Base-by-base conservation (phyloP, 495 filamentous ascomycete species). In the Xylaria intraflava region DNA sequence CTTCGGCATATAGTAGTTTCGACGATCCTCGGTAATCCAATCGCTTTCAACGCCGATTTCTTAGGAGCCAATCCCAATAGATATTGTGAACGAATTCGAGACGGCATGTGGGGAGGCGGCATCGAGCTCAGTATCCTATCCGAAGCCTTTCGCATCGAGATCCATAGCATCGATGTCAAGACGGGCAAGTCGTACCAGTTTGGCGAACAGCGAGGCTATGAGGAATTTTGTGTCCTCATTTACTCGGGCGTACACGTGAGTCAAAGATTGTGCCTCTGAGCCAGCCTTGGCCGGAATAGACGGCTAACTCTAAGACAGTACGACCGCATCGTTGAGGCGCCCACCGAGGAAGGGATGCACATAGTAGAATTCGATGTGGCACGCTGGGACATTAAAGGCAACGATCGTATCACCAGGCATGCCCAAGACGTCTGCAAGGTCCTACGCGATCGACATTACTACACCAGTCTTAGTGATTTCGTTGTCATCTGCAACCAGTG, bases 91-190 rank as follows among this genome's bases (percentile, higher is more conserved):
- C 89, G 89, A 79, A 94, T 98, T 52, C 80, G 84, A 59, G 83
- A 82, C 27, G 82, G 86, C 59, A 84, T 85, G 0, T 98, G 93
- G 93, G 93, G 93, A 36, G 93, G 93, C 20, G 88, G 79, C 2
- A 96, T 97, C 54, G 93, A 98, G 63, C 76, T 98, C 6, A 80
- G 79, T 39, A 89, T 96, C 53, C 69, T 98, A 19, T 87, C 87
- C 40, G 83, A 90, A 53, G 82, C 94, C 46, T 96, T 96, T 68
- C 78, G 83, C 40, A 73, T 95, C 36, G 90, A 98, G 67, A 91
- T 98, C 58, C 86, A 82, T 67, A 87, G 85, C 30, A 82, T 95
- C 33, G 88, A 95, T 65, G 76, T 81, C 27, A 72, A 79, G 67
- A 69, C 68, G 7, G 62, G 72, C 23, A 67, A 69, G 17, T 58